These are phyloP conservation scores for Spergularia marina DNA, from an alignment of 148 eudicot species.

Conservation along the genomic window DNA sequence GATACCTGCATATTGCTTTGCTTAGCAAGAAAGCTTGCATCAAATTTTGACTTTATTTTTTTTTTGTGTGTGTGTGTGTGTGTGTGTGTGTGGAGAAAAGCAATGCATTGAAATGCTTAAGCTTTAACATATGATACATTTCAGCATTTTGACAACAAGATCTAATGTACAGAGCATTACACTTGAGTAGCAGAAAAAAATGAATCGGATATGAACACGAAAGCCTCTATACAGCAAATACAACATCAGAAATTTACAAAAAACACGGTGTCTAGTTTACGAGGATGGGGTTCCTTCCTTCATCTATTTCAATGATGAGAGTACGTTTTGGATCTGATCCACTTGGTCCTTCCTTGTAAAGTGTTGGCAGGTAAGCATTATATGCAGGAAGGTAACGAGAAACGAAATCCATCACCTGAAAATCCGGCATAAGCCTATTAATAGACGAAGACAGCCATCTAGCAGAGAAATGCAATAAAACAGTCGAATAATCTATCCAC, in stretches of 20 bases:
- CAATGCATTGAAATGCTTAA: too few relatives aligned
- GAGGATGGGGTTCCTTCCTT: slow-evolving; percentile 87
- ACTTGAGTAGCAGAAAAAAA: neutral
- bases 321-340: slow-evolving; percentile 70
- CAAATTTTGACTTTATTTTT: too few relatives aligned
- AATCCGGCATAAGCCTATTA: neutral
- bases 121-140: too few relatives aligned
- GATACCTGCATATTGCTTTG: too few relatives aligned
- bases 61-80: too few relatives aligned
- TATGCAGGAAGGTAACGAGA: slow-evolving; percentile 95
- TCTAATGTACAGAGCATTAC: neutral
- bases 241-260: slow-evolving; percentile 3
- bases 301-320: slow-evolving; percentile 84
- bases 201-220: slow-evolving; percentile 6
- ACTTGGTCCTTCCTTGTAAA: slow-evolving; percentile 82
- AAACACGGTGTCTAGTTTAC: slow-evolving; percentile 35
- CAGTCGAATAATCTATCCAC: slow-evolving; percentile 23
- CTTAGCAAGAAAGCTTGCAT: too few relatives aligned
- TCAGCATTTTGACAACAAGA: too few relatives aligned
- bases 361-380: slow-evolving; percentile 88
- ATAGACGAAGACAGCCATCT: neutral
- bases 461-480: neutral
- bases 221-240: slow-evolving; percentile 7
- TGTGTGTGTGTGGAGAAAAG: too few relatives aligned
- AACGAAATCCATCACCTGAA: slow-evolving; percentile 88